Percentiles rank a stretch among this genome's conserved stretches.
Conservation (phyloP, 169 alveolate species). For the Cyclospora cayetanensis region DNA sequence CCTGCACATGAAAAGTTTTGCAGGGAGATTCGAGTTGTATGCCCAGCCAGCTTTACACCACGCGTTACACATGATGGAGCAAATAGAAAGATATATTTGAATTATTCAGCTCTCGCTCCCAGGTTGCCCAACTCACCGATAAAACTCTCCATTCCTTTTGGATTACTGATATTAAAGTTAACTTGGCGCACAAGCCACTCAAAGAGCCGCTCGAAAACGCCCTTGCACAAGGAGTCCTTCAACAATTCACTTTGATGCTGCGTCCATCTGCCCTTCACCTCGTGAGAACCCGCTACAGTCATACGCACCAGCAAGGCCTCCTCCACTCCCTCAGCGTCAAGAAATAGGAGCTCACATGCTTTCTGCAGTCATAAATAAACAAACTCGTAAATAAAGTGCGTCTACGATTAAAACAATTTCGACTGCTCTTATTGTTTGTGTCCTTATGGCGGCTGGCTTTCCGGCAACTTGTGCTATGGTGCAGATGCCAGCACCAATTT, state of each 20-base stretch:
- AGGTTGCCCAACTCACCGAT: conserved; percentile 88
- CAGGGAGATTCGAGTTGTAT: too few species aligned
- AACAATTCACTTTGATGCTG: conserved; percentile 85
- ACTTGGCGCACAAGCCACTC: conserved; percentile 93
- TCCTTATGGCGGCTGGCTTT: too few species aligned
- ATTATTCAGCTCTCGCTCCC: too few species aligned
- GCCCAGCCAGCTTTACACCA: too few species aligned
- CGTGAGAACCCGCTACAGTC: conserved; percentile 79
- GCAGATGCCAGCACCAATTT: conserved; percentile 76
- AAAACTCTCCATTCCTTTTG: conserved; percentile 83
- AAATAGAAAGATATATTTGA: neutral
- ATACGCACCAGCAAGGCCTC: neutral
- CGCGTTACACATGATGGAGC: too few species aligned
- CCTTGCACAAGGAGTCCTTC: conserved; percentile 91
- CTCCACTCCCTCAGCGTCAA: conserved; percentile 73
- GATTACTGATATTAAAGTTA: conserved; percentile 92
- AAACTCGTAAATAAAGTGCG: too few species aligned
- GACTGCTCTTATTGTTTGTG: too few species aligned
- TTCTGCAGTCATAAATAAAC: conserved; percentile 66
- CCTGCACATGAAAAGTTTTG: conserved; percentile 75
- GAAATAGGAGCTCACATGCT: conserved; percentile 85
- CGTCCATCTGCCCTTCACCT: conserved; percentile 86
- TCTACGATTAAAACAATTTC: too few species aligned
- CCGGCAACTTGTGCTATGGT: too few species aligned
- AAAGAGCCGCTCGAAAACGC: conserved; percentile 94